Evolutionary conservation across 768 basidiomycete species (phyloP).

Genomic region (Hypholoma sublateritium): DNA sequence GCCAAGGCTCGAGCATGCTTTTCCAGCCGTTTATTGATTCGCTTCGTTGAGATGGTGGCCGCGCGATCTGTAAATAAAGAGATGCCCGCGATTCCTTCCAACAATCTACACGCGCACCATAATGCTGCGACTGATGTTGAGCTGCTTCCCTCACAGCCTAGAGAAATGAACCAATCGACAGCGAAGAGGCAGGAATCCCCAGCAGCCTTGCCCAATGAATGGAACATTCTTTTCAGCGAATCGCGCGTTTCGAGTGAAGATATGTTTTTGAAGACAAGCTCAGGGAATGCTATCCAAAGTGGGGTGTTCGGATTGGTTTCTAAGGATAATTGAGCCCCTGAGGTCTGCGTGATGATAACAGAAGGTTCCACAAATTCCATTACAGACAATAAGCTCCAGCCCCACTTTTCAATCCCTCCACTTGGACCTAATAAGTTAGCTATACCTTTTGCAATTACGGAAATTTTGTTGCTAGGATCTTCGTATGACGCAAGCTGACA

Average conservation of each 20-base stretch:
- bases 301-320: slow-evolving; percentile 45
- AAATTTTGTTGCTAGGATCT: slow-evolving; percentile 25
- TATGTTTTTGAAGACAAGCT: slow-evolving; percentile 54
- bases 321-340: slow-evolving; percentile 55
- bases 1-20: slow-evolving; percentile 65
- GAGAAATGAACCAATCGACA: slow-evolving; percentile 78
- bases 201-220: slow-evolving; percentile 64
- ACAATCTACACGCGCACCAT: slow-evolving; percentile 78
- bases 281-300: slow-evolving; percentile 52
- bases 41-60: slow-evolving; percentile 23
- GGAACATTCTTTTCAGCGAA: slow-evolving; percentile 71
- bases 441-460: slow-evolving; percentile 48
- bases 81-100: slow-evolving; percentile 68
- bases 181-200: slow-evolving; percentile 72
- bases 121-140: slow-evolving; percentile 64
- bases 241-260: slow-evolving; percentile 48
- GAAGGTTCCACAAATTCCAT: slow-evolving; percentile 69
- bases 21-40: slow-evolving; percentile 51
- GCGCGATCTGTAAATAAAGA: slow-evolving; percentile 35
- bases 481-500: slow-evolving; percentile 46
- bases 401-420: slow-evolving; percentile 91
- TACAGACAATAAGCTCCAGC: slow-evolving; percentile 81
- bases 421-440: slow-evolving; percentile 73
- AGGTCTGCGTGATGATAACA: slow-evolving; percentile 43
- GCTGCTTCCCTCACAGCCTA: slow-evolving; percentile 45